These are phyloP conservation scores for Erigeron canadensis DNA, from an alignment of 129 eudicot species.

Conservation along the genomic window DNA sequence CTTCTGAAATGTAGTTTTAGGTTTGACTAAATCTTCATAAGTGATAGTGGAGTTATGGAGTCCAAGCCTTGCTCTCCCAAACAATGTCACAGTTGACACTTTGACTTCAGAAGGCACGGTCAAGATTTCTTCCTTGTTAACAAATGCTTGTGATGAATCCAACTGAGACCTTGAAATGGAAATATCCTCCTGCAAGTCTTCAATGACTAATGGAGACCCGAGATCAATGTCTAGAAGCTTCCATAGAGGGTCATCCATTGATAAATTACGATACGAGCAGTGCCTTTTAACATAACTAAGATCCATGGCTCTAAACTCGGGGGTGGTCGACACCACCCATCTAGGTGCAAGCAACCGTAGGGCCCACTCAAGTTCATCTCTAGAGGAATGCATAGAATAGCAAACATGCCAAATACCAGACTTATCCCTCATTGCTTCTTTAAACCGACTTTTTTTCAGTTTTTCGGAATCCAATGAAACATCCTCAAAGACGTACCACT, in stretches of 20 bases:
- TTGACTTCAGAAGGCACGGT: conserved; percentile 49
- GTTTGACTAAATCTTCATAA: conserved; percentile 24
- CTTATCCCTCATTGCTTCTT: conserved; percentile 54
- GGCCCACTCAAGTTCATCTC: conserved; percentile 95
- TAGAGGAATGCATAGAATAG: conserved; percentile 83
- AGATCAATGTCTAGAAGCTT: conserved; percentile 58
- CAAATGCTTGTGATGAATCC: conserved; percentile 25
- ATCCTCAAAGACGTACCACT: conserved; percentile 72
- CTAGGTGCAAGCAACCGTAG: conserved; percentile 69
- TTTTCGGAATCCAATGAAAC: conserved; percentile 49
- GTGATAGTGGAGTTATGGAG: conserved; percentile 35
- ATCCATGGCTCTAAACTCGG: conserved; percentile 72
- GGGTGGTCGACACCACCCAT: conserved; percentile 88
- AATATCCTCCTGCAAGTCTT: conserved; percentile 22
- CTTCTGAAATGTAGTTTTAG: neutral
- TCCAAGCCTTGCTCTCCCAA: conserved; percentile 81
- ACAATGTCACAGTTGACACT: conserved; percentile 57
- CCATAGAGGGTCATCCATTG: conserved; percentile 49
- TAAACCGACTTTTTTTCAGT: conserved; percentile 37
- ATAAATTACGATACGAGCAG: conserved; percentile 42
- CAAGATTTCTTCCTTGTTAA: conserved; percentile 28
- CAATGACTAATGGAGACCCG: conserved; percentile 30
- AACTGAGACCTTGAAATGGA: conserved; percentile 23
- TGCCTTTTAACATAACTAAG: conserved; percentile 60
- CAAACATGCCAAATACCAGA: conserved; percentile 93